Evolutionary conservation across 164 flowering plant species (phyloP).

Genomic region (Piper longum): DNA sequence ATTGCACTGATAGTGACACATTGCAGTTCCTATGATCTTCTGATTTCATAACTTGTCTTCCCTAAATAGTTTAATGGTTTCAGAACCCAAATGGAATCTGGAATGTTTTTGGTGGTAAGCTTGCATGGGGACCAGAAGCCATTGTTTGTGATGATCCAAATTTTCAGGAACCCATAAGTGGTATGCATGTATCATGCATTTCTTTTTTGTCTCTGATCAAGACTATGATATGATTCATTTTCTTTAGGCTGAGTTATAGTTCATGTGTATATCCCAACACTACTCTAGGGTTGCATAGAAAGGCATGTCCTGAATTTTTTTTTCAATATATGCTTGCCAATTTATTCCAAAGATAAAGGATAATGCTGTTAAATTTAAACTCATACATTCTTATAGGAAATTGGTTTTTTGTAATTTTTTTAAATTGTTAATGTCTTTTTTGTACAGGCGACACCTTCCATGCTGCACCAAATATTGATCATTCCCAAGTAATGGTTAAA

Average conservation of each 20-base stretch:
- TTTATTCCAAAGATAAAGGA: too few species aligned
- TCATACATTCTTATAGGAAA: too few species aligned
- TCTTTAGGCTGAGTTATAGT: background rate
- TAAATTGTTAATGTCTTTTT: background rate
- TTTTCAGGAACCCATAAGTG: slow-evolving; percentile 57
- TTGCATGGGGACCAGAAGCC: slow-evolving; percentile 64
- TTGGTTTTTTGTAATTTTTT: background rate
- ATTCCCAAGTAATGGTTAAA: slow-evolving; percentile 52
- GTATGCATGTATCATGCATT: slow-evolving; percentile 13
- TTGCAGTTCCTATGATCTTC: background rate
- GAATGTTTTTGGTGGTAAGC: slow-evolving; percentile 58
- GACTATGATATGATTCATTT: background rate
- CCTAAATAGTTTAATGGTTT: slow-evolving; percentile 2
- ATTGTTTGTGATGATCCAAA: slow-evolving; percentile 67
- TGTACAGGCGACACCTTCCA: slow-evolving; percentile 44
- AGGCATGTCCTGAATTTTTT: too few species aligned
- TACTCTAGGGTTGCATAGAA: too few species aligned
- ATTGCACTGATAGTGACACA: too few species aligned
- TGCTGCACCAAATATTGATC: slow-evolving; percentile 58
- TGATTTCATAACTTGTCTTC: background rate
- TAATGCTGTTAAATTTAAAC: too few species aligned
- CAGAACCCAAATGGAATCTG: slow-evolving; percentile 56
- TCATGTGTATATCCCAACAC: background rate
- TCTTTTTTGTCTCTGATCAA: too few species aligned
- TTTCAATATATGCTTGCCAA: too few species aligned